Conservation (phyloP, 2,329 filamentous ascomycete species). For the Aureobasidium sp. region DNA sequence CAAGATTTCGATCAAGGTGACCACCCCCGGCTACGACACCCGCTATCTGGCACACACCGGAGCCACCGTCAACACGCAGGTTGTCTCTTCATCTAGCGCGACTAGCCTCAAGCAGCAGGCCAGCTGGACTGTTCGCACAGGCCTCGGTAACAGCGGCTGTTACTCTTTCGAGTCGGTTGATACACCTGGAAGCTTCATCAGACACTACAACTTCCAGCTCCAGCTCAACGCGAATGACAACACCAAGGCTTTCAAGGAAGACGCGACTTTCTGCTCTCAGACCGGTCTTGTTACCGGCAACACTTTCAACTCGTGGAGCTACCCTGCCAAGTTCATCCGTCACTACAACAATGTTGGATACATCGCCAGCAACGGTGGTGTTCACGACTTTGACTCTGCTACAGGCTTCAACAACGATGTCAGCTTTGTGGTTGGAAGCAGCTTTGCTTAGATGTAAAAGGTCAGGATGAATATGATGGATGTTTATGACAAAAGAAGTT, state of each 20-base stretch:
- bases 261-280: slow-evolving; percentile 57
- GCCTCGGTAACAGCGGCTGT: slow-evolving; percentile 51
- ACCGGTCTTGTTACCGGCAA: slow-evolving; percentile 45
- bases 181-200: slow-evolving; percentile 51
- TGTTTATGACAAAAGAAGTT: not conserved
- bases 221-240: slow-evolving; percentile 46
- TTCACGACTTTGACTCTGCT: slow-evolving; percentile 47
- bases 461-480: not conserved
- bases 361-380: slow-evolving; percentile 48
- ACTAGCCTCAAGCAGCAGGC: slow-evolving; percentile 45
- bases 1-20: slow-evolving; percentile 48
- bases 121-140: slow-evolving; percentile 48
- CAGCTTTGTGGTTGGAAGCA: slow-evolving; percentile 42
- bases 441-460: slow-evolving; percentile 36
- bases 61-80: slow-evolving; percentile 47
- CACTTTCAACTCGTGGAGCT: slow-evolving; percentile 52
- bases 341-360: slow-evolving; percentile 46
- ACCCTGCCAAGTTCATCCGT: slow-evolving; percentile 53
- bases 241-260: slow-evolving; percentile 51
- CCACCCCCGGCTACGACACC: slow-evolving; percentile 47
- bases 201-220: slow-evolving; percentile 50
- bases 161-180: slow-evolving; percentile 56
- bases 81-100: slow-evolving; percentile 45
- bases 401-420: slow-evolving; percentile 48
- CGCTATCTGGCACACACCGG: slow-evolving; percentile 51